Evolutionary conservation across 2,329 filamentous ascomycete species (phyloP).

Genomic region (Fonsecaea nubica): DNA sequence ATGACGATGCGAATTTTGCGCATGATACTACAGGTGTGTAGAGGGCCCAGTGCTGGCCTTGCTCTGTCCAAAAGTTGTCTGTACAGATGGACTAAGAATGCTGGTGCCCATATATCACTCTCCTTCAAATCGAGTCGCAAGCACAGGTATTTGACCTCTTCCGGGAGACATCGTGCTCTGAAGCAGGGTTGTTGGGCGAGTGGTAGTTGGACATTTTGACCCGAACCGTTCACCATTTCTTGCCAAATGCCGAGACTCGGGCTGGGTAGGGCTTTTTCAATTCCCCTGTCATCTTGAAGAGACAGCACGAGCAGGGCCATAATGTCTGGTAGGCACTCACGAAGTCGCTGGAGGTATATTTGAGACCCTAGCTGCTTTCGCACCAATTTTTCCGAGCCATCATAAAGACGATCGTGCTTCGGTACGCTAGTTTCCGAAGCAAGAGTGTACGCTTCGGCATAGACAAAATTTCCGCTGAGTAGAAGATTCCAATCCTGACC

Average conservation of each 20-base stretch:
- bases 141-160: constrained; percentile 80
- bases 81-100: constrained; percentile 74
- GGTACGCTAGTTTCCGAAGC: constrained; percentile 70
- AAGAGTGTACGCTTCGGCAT: constrained; percentile 81
- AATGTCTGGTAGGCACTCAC: constrained; percentile 76
- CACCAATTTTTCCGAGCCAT: constrained; percentile 68
- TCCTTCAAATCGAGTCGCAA: constrained; percentile 71
- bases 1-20: constrained; percentile 84
- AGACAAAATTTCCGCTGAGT: constrained; percentile 73
- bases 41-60: constrained; percentile 79
- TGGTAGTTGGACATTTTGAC: constrained; percentile 70
- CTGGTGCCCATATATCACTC: constrained; percentile 73
- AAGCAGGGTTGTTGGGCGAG: constrained; percentile 87
- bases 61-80: constrained; percentile 81
- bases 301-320: constrained; percentile 76
- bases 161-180: constrained; percentile 74
- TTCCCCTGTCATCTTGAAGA: constrained; percentile 76
- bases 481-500: constrained; percentile 63
- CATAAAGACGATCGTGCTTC: constrained; percentile 53
- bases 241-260: constrained; percentile 53
- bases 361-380: constrained; percentile 73
- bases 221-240: constrained; percentile 72
- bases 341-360: constrained; percentile 67
- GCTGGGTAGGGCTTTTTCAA: constrained; percentile 68
- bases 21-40: constrained; percentile 85